A percentile compares a stretch with the other conserved stretches of the same genome.
Evolutionary conservation across 352 stramenopile genomes (phyloP).

Genomic region (Globisporangium spinosum): DNA sequence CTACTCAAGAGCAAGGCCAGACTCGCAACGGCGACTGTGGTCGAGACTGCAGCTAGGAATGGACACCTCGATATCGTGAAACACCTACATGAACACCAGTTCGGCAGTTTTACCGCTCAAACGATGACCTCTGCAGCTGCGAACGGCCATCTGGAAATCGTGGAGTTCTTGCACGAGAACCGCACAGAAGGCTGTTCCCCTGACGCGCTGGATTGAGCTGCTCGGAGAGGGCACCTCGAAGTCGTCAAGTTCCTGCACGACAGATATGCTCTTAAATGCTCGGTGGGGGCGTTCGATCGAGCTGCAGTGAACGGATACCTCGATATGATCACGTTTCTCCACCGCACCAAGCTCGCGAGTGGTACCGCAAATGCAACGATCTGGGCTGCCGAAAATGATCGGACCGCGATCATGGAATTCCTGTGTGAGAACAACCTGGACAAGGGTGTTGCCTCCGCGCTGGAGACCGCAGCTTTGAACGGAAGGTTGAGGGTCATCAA

Average conservation of each 20-base stretch:
- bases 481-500: too few relatives aligned
- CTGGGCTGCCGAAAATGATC: too few relatives aligned
- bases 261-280: neutral
- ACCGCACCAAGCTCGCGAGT: neutral
- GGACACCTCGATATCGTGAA: conserved; percentile 1
- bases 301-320: neutral
- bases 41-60: neutral
- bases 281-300: neutral
- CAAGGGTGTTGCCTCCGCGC: too few relatives aligned
- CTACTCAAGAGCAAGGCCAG: neutral
- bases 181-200: neutral
- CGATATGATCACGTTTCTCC: neutral
- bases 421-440: too few relatives aligned
- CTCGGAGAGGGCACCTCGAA: neutral
- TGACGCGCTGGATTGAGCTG: neutral
- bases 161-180: neutral
- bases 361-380: neutral
- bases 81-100: neutral
- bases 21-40: neutral
- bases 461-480: too few relatives aligned
- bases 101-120: neutral
- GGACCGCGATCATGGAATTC: too few relatives aligned
- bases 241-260: neutral
- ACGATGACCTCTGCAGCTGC: neutral
- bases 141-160: neutral